phyloP scores from a whole-genome alignment of 768 basidiomycete species.

The Galerina marginata region DNA sequence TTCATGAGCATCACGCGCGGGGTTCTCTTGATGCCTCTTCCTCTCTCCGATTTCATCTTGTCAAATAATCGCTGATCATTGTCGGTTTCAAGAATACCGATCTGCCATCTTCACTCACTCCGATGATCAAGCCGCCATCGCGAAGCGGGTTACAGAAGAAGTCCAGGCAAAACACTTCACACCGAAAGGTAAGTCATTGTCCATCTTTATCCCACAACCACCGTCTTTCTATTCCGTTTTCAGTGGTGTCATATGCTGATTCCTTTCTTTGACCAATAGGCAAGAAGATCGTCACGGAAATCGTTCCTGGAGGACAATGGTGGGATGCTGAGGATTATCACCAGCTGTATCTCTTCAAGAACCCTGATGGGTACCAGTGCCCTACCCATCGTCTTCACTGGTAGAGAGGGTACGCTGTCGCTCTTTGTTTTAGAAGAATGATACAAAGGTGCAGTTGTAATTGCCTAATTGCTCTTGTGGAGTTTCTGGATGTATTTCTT shows the following conservation, averaged over 20 bases:
- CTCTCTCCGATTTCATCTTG: neutral
- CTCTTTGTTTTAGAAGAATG: too few relatives aligned
- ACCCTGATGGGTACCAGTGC: conserved; percentile 91
- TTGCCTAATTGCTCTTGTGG: neutral
- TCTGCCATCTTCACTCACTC: conserved; percentile 88
- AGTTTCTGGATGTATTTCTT: too few relatives aligned
- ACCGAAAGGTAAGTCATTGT: conserved; percentile 49
- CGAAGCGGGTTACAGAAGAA: conserved; percentile 78
- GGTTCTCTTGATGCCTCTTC: neutral
- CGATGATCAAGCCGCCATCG: conserved; percentile 72
- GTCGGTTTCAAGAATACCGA: conserved; percentile 74
- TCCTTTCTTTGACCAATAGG: conserved; percentile 11
- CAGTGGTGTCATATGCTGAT: neutral
- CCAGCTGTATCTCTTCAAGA: conserved; percentile 82
- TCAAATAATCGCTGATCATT: neutral
- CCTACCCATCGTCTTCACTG: conserved; percentile 87
- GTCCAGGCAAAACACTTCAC: conserved; percentile 86
- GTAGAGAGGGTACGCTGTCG: conserved; percentile 39
- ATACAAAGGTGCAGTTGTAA: neutral
- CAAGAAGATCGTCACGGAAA: conserved; percentile 78
- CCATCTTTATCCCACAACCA: neutral
- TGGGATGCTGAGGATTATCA: conserved; percentile 86
- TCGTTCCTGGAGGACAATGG: conserved; percentile 75
- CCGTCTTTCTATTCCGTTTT: neutral
- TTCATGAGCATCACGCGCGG: too few relatives aligned